Percentiles rank a stretch among this genome's conserved stretches.
Conservation (phyloP, 129 eudicot genomes). For the Gnaphalium uliginosum region DNA sequence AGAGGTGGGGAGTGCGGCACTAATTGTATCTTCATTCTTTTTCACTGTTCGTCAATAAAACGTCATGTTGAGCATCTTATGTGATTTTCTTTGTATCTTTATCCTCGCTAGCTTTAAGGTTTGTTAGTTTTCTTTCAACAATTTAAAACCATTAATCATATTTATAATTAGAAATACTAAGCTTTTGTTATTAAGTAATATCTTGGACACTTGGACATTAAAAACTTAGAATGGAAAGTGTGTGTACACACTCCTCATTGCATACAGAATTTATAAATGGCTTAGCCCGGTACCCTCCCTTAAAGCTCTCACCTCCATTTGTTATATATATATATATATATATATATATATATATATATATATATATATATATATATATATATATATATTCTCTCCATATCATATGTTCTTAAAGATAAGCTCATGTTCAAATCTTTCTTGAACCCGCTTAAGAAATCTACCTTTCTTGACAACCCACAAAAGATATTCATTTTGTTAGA, state of each 20-base stretch:
- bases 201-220: neutral
- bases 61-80: too few relatives aligned
- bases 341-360: too few relatives aligned
- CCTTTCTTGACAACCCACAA: neutral
- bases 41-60: too few relatives aligned
- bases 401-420: neutral
- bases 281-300: constrained; percentile 18
- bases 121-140: too few relatives aligned
- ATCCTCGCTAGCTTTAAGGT: too few relatives aligned
- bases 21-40: too few relatives aligned
- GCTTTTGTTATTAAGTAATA: neutral
- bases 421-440: constrained; percentile 3
- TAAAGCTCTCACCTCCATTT: constrained; percentile 26
- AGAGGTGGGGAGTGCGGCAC: too few relatives aligned
- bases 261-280: constrained; percentile 20
- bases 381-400: constrained; percentile 32
- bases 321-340: too few relatives aligned
- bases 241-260: constrained; percentile 22
- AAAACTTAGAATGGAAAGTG: constrained; percentile 1
- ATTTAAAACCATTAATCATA: too few relatives aligned
- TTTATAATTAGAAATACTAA: too few relatives aligned
- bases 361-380: too few relatives aligned
- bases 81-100: too few relatives aligned
- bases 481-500: constrained; percentile 7
- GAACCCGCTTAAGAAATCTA: constrained; percentile 6